A percentile compares a stretch with the other conserved stretches of the same genome.
phyloP scores from a whole-genome alignment of 202 grass and related monocot genomes.

The Brachypodium distachyon region DNA sequence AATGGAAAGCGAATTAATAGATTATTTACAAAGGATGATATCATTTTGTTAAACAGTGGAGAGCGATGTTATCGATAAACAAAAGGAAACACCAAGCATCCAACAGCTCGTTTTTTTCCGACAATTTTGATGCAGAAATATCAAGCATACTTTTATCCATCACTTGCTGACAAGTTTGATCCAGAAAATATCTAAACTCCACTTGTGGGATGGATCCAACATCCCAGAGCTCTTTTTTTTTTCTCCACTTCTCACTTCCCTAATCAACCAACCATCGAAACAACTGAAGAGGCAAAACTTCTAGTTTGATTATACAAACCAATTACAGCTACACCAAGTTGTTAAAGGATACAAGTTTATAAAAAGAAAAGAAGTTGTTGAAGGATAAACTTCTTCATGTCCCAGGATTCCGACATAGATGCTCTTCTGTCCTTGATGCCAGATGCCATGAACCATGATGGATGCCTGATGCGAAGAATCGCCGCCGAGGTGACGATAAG shows the following conservation, averaged over 20 bases:
- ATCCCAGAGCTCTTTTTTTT: not conserved
- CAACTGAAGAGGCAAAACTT: not conserved
- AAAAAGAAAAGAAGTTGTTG: too few relatives aligned
- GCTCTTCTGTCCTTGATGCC: not conserved
- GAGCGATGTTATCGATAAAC: not conserved
- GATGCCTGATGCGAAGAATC: slow-evolving; percentile 6
- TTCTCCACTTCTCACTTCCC: too few relatives aligned
- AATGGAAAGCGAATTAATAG: not conserved
- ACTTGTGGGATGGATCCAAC: slow-evolving; percentile 4
- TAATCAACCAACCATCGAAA: not conserved
- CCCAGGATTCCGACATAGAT: not conserved
- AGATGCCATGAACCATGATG: not conserved
- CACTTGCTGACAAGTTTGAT: not conserved
- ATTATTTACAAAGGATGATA: not conserved
- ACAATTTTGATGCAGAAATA: not conserved
- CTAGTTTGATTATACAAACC: not conserved
- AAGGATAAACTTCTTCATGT: not conserved
- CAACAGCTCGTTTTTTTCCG: not conserved
- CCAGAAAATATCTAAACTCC: not conserved
- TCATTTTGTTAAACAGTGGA: not conserved
- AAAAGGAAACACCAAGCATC: not conserved
- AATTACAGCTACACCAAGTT: not conserved
- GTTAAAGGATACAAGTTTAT: slow-evolving; percentile 9
- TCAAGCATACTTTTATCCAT: too few relatives aligned
- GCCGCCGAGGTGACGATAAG: too few relatives aligned